Percentiles rank a stretch among this genome's conserved stretches.
These are phyloP conservation scores for Pyronema domesticum DNA, from an alignment of 495 filamentous ascomycete genomes.

Conservation along the genomic window DNA sequence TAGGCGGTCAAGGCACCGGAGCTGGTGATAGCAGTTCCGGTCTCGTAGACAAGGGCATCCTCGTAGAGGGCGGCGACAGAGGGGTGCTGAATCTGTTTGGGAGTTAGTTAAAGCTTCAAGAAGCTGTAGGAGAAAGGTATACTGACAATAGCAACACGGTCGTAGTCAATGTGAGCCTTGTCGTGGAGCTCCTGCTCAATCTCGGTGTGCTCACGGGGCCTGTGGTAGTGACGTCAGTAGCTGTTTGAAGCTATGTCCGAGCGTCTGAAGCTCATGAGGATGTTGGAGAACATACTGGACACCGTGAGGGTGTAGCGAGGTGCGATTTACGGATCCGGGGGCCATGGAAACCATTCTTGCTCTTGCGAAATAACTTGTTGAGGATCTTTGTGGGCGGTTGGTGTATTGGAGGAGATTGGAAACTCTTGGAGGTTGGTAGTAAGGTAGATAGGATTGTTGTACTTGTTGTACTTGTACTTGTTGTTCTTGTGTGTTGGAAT, in stretches of 20 bases:
- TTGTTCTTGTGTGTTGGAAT: background rate
- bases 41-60: constrained; percentile 97
- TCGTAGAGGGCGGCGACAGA: constrained; percentile 91
- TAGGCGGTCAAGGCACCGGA: constrained; percentile 89
- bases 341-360: constrained; percentile 18
- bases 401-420: too few species aligned
- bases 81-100: constrained; percentile 62
- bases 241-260: background rate
- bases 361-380: too few species aligned
- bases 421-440: too few species aligned
- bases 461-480: too few species aligned
- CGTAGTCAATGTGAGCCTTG: constrained; percentile 97
- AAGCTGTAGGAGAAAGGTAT: background rate
- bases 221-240: constrained; percentile 12
- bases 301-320: constrained; percentile 56
- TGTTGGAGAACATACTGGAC: constrained; percentile 41
- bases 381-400: too few species aligned
- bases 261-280: constrained; percentile 3
- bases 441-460: too few species aligned
- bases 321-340: constrained; percentile 22
- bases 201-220: constrained; percentile 63
- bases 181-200: constrained; percentile 95
- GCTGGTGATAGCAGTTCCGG: constrained; percentile 89
- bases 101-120: constrained; percentile 9
- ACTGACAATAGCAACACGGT: constrained; percentile 88